These are phyloP conservation scores for Pyropia haitanensis DNA, from an alignment of 23 red algal species.

Conservation along the genomic window DNA sequence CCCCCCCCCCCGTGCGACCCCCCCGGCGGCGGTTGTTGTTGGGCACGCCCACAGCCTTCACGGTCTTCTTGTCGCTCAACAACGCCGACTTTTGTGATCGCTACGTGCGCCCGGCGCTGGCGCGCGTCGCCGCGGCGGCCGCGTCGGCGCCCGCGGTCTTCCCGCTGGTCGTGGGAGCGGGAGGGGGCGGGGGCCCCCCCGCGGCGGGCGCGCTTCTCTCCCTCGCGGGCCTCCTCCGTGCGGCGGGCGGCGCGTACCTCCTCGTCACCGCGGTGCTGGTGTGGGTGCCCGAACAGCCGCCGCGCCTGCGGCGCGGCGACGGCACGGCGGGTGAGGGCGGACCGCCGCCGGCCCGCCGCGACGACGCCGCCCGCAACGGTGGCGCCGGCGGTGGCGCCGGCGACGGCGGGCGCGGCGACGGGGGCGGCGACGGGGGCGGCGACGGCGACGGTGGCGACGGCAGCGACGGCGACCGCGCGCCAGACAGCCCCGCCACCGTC, in stretches of 20 bases:
- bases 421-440: no score
- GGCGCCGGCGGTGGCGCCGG: no score
- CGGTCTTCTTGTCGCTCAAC: constrained; percentile 79
- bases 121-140: not conserved
- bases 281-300: not conserved
- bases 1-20: no score
- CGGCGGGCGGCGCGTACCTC: constrained; percentile 33
- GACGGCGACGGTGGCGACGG: no score
- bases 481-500: not conserved
- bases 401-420: no score
- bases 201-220: constrained; percentile 22
- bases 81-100: constrained; percentile 57
- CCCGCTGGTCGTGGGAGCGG: no score
- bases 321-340: no score
- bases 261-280: constrained; percentile 36
- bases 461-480: no score
- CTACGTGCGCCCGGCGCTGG: constrained; percentile 37
- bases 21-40: no score
- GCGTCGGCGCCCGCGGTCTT: not conserved
- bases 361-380: no score
- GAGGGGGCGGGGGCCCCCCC: not conserved
- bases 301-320: no score
- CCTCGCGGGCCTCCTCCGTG: constrained; percentile 34
- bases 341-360: no score
- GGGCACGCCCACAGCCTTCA: constrained; percentile 17